Percentiles rank a stretch among this genome's conserved stretches.
Evolutionary conservation across 176 grass and related monocot species (phyloP).

Genomic region (Eleusine indica): DNA sequence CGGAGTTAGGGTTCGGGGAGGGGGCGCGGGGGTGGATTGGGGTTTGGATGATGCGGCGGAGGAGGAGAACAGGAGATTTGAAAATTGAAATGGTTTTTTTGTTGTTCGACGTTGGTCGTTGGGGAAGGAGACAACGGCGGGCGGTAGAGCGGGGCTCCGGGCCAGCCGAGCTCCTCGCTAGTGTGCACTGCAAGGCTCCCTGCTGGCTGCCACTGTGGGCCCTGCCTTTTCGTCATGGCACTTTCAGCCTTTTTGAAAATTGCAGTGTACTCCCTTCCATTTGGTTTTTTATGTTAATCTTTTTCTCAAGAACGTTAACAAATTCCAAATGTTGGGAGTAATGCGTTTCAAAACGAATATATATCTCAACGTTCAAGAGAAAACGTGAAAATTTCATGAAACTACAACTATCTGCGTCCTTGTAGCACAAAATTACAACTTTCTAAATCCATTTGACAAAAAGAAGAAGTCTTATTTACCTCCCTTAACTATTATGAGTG

Average conservation of each 20-base stretch:
- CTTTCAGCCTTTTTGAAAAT: background rate
- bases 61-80: slow-evolving; percentile 42
- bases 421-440: no score
- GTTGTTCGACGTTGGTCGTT: slow-evolving; percentile 7
- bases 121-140: background rate
- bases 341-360: no score
- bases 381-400: no score
- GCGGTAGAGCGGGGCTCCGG: background rate
- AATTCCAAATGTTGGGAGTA: no score
- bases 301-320: no score
- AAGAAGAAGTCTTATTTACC: no score
- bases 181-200: slow-evolving; percentile 41
- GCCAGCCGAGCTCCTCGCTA: background rate
- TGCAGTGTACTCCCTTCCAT: no score
- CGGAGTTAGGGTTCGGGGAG: slow-evolving; percentile 31
- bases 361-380: no score
- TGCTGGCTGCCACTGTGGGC: slow-evolving; percentile 1
- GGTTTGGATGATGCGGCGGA: background rate
- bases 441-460: no score
- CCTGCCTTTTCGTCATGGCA: background rate
- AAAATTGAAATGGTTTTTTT: slow-evolving; percentile 48
- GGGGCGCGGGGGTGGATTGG: background rate
- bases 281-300: no score
- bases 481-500: no score
- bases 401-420: no score